phyloP scores from a whole-genome alignment of 2,329 filamentous ascomycete species.

The Didymella arachidicola region DNA sequence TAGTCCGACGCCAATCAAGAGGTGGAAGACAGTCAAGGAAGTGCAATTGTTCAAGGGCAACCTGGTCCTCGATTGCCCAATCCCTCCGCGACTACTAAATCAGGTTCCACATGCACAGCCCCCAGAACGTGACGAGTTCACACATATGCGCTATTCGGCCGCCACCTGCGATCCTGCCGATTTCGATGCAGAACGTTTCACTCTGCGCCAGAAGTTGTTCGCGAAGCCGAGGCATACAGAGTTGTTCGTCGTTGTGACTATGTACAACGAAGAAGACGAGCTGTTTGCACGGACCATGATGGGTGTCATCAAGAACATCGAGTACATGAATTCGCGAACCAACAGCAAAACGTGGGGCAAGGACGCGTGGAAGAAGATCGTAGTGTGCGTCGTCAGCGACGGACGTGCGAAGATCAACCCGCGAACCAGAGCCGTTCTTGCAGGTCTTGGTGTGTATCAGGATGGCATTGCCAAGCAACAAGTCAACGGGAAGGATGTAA shows the following conservation, averaged over 20 bases:
- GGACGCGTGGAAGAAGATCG: slow-evolving; percentile 99
- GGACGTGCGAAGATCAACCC: slow-evolving; percentile 97
- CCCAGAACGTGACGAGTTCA: slow-evolving; percentile 83
- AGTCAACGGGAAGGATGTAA: slow-evolving; percentile 95
- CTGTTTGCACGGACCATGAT: slow-evolving; percentile 95
- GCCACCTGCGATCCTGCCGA: slow-evolving; percentile 92
- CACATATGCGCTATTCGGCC: slow-evolving; percentile 91
- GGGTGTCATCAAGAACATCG: slow-evolving; percentile 98
- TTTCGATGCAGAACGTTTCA: slow-evolving; percentile 90
- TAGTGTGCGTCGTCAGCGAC: slow-evolving; percentile 96
- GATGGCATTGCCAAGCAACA: slow-evolving; percentile 98
- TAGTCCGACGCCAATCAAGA: slow-evolving; percentile 71
- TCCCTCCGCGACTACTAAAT: slow-evolving; percentile 85
- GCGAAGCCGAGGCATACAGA: slow-evolving; percentile 92
- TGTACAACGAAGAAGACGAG: slow-evolving; percentile 99
- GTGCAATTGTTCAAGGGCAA: slow-evolving; percentile 98
- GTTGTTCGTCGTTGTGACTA: slow-evolving; percentile 94
- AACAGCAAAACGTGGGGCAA: slow-evolving; percentile 98
- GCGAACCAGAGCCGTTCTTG: slow-evolving; percentile 85
- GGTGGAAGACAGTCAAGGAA: slow-evolving; percentile 99
- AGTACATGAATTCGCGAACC: slow-evolving; percentile 93
- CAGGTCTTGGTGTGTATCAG: slow-evolving; percentile 95
- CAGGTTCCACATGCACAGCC: slow-evolving; percentile 83
- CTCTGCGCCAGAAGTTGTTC: slow-evolving; percentile 88
- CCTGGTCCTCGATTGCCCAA: slow-evolving; percentile 93